Evolutionary conservation across 768 basidiomycete species (phyloP).

Genomic region (Pluteus cervinus): DNA sequence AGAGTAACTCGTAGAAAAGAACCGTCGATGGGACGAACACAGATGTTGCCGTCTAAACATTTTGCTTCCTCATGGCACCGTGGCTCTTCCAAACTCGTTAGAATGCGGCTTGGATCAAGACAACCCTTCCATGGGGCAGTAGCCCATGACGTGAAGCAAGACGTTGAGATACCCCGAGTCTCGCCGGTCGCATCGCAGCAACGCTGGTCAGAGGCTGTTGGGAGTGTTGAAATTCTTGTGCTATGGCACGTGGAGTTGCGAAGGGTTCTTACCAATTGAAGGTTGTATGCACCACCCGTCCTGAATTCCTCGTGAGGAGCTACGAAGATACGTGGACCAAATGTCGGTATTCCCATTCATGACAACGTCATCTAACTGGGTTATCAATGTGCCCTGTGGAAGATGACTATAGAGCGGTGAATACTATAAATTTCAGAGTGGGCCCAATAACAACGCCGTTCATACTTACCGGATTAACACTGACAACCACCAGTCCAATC

Average conservation of each 20-base stretch:
- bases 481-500: conserved; percentile 49
- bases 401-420: conserved; percentile 61
- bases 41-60: conserved; percentile 26
- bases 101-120: conserved; percentile 50
- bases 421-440: conserved; percentile 27
- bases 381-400: conserved; percentile 51
- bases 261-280: conserved; percentile 12
- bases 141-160: conserved; percentile 40
- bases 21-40: conserved; percentile 45
- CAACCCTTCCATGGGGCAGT: conserved; percentile 33
- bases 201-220: too few relatives aligned
- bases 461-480: conserved; percentile 46
- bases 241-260: background rate
- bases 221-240: too few relatives aligned
- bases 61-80: conserved; percentile 20
- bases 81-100: conserved; percentile 29
- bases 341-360: too few relatives aligned
- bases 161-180: conserved; percentile 18
- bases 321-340: conserved; percentile 44
- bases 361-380: conserved; percentile 58
- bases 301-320: conserved; percentile 8
- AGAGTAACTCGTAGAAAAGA: conserved; percentile 54
- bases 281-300: conserved; percentile 11
- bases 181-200: too few relatives aligned
- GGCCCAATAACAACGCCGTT: background rate